Percentiles rank a stretch among this genome's conserved stretches.
phyloP scores from a whole-genome alignment of 2,329 filamentous ascomycete species.

The Calonectria leucothoes region DNA sequence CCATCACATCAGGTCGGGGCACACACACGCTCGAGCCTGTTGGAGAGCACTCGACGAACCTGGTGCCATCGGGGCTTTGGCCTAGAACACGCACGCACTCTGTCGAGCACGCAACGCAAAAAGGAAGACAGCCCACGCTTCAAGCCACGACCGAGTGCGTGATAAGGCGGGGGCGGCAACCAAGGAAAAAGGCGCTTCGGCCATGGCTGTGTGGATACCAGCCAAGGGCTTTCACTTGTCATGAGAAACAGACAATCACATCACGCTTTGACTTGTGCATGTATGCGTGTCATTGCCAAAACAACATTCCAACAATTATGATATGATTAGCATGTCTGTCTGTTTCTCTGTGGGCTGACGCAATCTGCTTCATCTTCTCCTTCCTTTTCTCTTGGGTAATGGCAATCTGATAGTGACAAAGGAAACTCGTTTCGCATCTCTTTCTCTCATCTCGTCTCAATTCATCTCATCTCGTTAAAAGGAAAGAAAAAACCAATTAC shows the following conservation, averaged over 20 bases:
- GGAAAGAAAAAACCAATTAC: conserved; percentile 5
- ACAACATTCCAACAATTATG: neutral
- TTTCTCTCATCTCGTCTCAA: neutral
- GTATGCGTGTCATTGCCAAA: neutral
- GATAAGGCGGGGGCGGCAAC: conserved; percentile 1
- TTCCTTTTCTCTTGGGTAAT: neutral
- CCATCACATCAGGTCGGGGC: neutral
- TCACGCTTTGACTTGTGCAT: neutral
- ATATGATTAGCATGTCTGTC: neutral
- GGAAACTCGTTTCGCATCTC: neutral
- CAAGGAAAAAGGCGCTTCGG: neutral
- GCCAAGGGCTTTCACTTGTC: neutral
- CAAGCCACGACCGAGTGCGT: neutral
- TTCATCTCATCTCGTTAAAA: neutral
- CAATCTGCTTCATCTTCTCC: neutral
- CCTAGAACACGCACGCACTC: neutral
- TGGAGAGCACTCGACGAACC: neutral
- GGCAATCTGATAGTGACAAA: neutral
- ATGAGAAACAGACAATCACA: neutral
- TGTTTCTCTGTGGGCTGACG: neutral
- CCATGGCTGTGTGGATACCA: neutral
- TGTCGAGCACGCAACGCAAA: neutral
- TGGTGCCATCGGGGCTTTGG: neutral
- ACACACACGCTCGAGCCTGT: neutral
- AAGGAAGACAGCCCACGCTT: neutral